Evolutionary conservation across 768 basidiomycete species (phyloP).

Genomic region (Lactarius evosmus): DNA sequence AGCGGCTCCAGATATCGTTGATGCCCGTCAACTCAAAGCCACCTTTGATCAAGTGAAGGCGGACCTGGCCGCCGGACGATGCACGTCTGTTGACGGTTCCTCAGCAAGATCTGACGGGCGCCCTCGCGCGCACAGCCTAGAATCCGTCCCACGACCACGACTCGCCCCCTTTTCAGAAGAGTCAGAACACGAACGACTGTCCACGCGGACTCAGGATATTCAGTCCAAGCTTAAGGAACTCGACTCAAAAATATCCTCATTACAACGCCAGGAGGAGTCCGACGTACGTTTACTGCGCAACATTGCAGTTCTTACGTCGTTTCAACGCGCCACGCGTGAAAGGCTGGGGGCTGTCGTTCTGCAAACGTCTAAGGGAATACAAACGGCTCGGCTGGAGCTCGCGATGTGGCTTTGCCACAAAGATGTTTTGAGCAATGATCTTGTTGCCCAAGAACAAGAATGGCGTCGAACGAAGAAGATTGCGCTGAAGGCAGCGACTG

Average conservation of each 20-base stretch:
- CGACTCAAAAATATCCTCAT: slow-evolving; percentile 51
- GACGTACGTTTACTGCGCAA: slow-evolving; percentile 76
- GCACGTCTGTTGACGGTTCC: slow-evolving; percentile 36
- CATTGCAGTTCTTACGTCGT: slow-evolving; percentile 81
- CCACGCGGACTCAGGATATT: slow-evolving; percentile 56
- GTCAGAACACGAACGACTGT: slow-evolving; percentile 35
- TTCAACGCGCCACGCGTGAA: slow-evolving; percentile 80
- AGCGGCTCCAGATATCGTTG: slow-evolving; percentile 54
- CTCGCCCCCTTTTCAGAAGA: slow-evolving; percentile 24
- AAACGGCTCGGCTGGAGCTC: slow-evolving; percentile 65
- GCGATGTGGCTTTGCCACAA: slow-evolving; percentile 73
- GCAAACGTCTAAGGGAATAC: slow-evolving; percentile 60
- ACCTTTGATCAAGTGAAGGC: slow-evolving; percentile 88
- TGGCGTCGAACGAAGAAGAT: slow-evolving; percentile 64
- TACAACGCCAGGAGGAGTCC: slow-evolving; percentile 58
- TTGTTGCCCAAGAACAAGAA: slow-evolving; percentile 64
- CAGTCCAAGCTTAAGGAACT: slow-evolving; percentile 62
- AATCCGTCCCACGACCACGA: slow-evolving; percentile 30
- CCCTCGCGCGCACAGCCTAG: slow-evolving; percentile 37
- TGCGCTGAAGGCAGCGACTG: slow-evolving; percentile 71
- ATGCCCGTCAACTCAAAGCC: slow-evolving; percentile 67
- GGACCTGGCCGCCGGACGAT: slow-evolving; percentile 59
- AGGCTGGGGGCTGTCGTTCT: slow-evolving; percentile 62
- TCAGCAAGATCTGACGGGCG: slow-evolving; percentile 31
- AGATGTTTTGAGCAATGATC: slow-evolving; percentile 68